These are phyloP conservation scores for Pseudocercospora fijiensis DNA, from an alignment of 2,329 filamentous ascomycete genomes.

Conservation along the genomic window DNA sequence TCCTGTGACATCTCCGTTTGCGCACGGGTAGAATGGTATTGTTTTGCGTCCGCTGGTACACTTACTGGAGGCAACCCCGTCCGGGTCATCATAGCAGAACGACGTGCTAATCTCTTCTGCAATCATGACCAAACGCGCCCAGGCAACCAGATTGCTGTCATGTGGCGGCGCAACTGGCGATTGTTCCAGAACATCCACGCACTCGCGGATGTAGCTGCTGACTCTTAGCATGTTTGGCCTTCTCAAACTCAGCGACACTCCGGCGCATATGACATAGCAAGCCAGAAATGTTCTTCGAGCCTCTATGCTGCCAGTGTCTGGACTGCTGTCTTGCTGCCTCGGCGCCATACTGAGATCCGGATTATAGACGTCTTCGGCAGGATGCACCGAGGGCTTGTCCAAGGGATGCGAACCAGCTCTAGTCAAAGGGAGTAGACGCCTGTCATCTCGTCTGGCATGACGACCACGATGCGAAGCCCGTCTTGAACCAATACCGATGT, in stretches of 20 bases:
- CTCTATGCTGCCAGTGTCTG: conserved; percentile 57
- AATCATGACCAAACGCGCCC: conserved; percentile 61
- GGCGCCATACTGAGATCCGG: conserved; percentile 33
- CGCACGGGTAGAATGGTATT: not conserved
- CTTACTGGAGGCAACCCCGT: conserved; percentile 45
- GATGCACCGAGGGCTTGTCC: conserved; percentile 23
- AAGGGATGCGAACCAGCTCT: not conserved
- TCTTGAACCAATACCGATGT: conserved; percentile 41
- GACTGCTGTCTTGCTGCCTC: conserved; percentile 26
- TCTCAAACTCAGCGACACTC: conserved; percentile 61
- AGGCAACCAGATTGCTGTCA: conserved; percentile 59
- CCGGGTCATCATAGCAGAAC: conserved; percentile 66
- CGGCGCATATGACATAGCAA: conserved; percentile 60
- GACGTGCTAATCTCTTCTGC: conserved; percentile 68
- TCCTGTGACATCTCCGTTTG: not conserved
- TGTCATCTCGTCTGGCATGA: not conserved
- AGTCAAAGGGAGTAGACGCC: not conserved
- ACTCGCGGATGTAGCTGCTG: conserved; percentile 62
- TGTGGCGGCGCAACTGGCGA: conserved; percentile 57
- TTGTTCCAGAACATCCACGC: conserved; percentile 55
- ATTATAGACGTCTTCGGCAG: conserved; percentile 29
- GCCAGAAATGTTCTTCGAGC: conserved; percentile 59
- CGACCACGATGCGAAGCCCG: conserved; percentile 8
- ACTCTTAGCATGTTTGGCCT: conserved; percentile 61
- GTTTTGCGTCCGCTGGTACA: not conserved